Conservation (phyloP, 1,284 basidiomycete species). For the Meripilus lineatus region DNA sequence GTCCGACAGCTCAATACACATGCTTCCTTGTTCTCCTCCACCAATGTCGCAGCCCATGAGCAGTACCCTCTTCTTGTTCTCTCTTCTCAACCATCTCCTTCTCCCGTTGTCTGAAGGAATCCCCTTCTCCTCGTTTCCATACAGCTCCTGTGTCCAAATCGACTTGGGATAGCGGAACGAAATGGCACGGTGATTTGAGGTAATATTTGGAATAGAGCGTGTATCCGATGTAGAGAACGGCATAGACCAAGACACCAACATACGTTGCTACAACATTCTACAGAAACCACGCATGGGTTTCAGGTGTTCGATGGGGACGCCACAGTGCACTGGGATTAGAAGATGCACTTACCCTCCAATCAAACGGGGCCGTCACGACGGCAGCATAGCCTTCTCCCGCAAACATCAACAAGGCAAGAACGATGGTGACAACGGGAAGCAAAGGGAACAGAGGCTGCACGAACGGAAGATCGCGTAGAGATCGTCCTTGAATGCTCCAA, state of each 20-base stretch:
- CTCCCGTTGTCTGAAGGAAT: slow-evolving; percentile 29
- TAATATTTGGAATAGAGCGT: slow-evolving; percentile 25
- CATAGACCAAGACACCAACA: slow-evolving; percentile 33
- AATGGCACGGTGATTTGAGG: slow-evolving; percentile 18
- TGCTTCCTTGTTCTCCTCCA: slow-evolving; percentile 4
- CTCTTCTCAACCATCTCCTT: slow-evolving; percentile 14
- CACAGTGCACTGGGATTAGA: not conserved
- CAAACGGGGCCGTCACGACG: slow-evolving; percentile 29
- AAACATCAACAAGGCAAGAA: slow-evolving; percentile 44
- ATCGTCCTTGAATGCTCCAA: slow-evolving; percentile 36
- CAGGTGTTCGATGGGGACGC: not conserved
- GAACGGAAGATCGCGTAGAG: slow-evolving; percentile 41
- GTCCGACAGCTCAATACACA: slow-evolving; percentile 7
- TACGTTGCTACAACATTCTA: slow-evolving; percentile 41
- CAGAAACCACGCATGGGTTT: not conserved
- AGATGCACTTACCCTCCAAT: slow-evolving; percentile 23
- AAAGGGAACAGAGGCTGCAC: slow-evolving; percentile 44
- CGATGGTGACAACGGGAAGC: slow-evolving; percentile 37
- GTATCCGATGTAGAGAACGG: slow-evolving; percentile 32
- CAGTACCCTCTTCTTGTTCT: slow-evolving; percentile 14
- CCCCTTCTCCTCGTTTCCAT: slow-evolving; percentile 40
- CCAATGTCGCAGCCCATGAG: slow-evolving; percentile 8
- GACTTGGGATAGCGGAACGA: slow-evolving; percentile 32
- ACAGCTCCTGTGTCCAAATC: slow-evolving; percentile 47
- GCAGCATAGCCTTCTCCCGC: slow-evolving; percentile 46